These are phyloP conservation scores for Rhamnella rubrinervis DNA, from an alignment of 331 rosid genomes.

Conservation along the genomic window DNA sequence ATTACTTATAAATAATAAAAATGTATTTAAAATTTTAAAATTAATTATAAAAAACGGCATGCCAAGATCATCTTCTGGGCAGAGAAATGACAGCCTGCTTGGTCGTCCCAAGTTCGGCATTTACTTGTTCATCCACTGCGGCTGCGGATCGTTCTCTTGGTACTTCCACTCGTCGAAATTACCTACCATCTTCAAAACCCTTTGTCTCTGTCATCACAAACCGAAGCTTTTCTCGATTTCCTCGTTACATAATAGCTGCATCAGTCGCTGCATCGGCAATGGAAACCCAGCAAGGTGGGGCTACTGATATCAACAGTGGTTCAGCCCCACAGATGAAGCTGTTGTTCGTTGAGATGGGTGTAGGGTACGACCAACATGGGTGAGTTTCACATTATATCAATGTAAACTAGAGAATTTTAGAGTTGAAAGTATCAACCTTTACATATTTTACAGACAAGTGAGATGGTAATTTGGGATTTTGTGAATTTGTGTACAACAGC, in stretches of 20 bases:
- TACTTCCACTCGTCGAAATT: background rate
- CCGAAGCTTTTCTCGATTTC: conserved; percentile 24
- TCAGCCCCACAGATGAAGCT: conserved; percentile 61
- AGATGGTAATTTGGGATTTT: background rate
- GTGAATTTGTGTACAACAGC: conserved; percentile 37
- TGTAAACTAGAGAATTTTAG: conserved; percentile 4
- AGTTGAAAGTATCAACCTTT: background rate
- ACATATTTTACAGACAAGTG: background rate
- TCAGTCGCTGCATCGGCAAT: conserved; percentile 45
- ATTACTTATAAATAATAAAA: too few species aligned
- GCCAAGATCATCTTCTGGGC: too few species aligned
- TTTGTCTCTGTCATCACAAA: conserved; percentile 24
- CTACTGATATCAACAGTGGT: conserved; percentile 10
- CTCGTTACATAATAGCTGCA: conserved; percentile 29
- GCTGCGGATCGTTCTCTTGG: conserved; percentile 4
- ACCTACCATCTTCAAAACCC: conserved; percentile 14
- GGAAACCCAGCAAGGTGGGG: conserved; percentile 51
- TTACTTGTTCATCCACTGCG: conserved; percentile 8
- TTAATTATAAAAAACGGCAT: too few species aligned
- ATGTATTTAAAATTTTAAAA: too few species aligned
- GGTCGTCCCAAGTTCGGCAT: conserved; percentile 34
- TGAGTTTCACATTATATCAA: conserved; percentile 6
- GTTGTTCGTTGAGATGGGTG: conserved; percentile 97
- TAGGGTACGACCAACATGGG: conserved; percentile 98
- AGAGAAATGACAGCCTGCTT: conserved; percentile 45